Base-by-base conservation (phyloP, 352 stramenopile genomes). In the Thraustochytrium sp. region DNA sequence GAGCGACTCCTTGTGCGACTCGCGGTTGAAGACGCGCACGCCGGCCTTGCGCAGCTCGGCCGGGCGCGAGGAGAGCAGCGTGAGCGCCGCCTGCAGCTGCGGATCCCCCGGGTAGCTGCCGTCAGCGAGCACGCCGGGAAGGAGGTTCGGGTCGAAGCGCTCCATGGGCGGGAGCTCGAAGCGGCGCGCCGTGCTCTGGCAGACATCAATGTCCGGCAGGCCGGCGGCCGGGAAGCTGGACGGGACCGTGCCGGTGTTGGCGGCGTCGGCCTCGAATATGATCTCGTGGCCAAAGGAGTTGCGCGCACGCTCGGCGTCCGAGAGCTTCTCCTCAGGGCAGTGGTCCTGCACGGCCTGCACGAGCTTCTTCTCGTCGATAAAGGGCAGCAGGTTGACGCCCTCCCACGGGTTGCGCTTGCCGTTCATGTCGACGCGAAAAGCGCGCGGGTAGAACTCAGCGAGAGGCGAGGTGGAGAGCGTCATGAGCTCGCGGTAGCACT, bases 371-470 rank as follows among this genome's bases (percentile, higher is more conserved):
- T 95, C 92, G 78, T 99, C 95, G 86, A 99, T 99, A 85, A 99
- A 99, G 23, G 96, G 95, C 26, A 99, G 87, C 46, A 99, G 88
- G 84, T 99, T 99, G 18, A 99, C 96, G 9, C 96, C 97, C 91
- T 99, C 97, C 97, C 97, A 99, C 40, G 94, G 91, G 85, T 99
- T 99, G 18, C 89, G 87, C 87, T 97, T 97, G 55, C 93, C 93
- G 88, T 97, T 96, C 93, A 96, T 96, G 85, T 98, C 94, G 26
- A 97, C 90, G 76, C 93, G 84, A 85, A 95, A 94, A 53, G 82
- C 56, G 11, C 59, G 56, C 0, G 94, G 94, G 88, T 97, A 97
- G 85, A 97, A 97, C 76, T 99, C 92, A 83, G 97, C 93, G 83
- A 99, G 98, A 18, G 96, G 97, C 51, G 95, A 99, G 85, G 97